Conservation (phyloP, 768 basidiomycete genomes). For the Leccinum arenicola region DNA sequence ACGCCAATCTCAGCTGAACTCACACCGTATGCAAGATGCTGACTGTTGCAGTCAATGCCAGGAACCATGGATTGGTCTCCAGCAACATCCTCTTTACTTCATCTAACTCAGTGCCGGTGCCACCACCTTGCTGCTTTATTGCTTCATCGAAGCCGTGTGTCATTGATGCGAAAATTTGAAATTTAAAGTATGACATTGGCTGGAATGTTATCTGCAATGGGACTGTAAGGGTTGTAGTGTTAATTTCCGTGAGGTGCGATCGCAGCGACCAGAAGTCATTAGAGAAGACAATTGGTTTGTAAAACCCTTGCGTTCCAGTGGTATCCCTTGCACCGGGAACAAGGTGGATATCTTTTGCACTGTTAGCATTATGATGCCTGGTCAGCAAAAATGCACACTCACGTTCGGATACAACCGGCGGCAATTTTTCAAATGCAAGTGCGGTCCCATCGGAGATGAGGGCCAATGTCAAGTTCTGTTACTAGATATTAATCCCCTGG, state of each 20-base stretch:
- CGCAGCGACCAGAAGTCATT: conserved; percentile 95
- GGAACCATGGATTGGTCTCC: conserved; percentile 86
- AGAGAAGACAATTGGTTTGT: conserved; percentile 86
- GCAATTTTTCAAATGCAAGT: conserved; percentile 53
- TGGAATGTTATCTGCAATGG: conserved; percentile 83
- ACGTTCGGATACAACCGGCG: conserved; percentile 64
- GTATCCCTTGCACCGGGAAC: conserved; percentile 58
- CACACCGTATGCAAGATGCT: conserved; percentile 85
- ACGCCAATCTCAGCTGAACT: conserved; percentile 30
- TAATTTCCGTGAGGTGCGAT: conserved; percentile 81
- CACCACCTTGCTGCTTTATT: conserved; percentile 66
- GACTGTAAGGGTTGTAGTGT: conserved; percentile 71
- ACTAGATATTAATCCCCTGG: conserved; percentile 5
- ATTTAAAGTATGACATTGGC: conserved; percentile 84
- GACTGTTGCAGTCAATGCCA: conserved; percentile 80
- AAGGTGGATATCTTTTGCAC: conserved; percentile 58
- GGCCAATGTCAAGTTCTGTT: conserved; percentile 82
- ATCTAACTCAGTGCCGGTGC: conserved; percentile 73
- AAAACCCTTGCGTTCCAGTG: conserved; percentile 63
- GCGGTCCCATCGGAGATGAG: conserved; percentile 69
- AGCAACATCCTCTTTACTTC: conserved; percentile 94
- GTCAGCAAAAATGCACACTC: conserved; percentile 27
- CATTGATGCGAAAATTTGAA: conserved; percentile 83
- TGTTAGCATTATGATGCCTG: conserved; percentile 6
- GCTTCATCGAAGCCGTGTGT: conserved; percentile 86